A percentile compares a stretch with the other conserved stretches of the same genome.
Evolutionary conservation across 1,139 yeast genomes (phyloP).

Genomic region (Pichia sp.): DNA sequence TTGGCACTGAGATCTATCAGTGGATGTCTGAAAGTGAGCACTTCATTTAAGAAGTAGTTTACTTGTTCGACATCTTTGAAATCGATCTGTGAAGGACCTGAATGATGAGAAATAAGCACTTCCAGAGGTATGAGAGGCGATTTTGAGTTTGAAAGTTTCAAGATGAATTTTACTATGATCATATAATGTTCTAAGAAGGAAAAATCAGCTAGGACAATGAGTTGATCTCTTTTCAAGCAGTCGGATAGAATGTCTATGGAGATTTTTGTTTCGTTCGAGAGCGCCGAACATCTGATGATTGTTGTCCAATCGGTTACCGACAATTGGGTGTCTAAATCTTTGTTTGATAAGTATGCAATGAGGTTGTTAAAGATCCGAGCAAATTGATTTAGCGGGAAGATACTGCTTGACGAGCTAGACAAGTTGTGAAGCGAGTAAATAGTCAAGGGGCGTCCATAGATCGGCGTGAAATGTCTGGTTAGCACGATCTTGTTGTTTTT

Average conservation of each 20-base stretch:
- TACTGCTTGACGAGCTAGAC: neutral
- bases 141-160: slow-evolving; percentile 25
- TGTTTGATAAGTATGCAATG: slow-evolving; percentile 27
- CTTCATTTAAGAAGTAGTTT: slow-evolving; percentile 18
- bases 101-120: slow-evolving; percentile 13
- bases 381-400: slow-evolving; percentile 37
- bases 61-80: slow-evolving; percentile 18
- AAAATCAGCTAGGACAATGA: slow-evolving; percentile 33
- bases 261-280: slow-evolving; percentile 23
- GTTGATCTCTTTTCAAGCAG: slow-evolving; percentile 43
- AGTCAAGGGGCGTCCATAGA: slow-evolving; percentile 28
- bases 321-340: slow-evolving; percentile 24
- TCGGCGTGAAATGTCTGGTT: slow-evolving; percentile 22
- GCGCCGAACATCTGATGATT: slow-evolving; percentile 34
- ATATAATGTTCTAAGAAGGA: slow-evolving; percentile 33
- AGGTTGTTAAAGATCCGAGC: slow-evolving; percentile 31
- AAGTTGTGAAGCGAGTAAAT: slow-evolving; percentile 22
- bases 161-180: slow-evolving; percentile 27
- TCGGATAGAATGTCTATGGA: slow-evolving; percentile 40
- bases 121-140: slow-evolving; percentile 28
- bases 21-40: slow-evolving; percentile 21
- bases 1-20: slow-evolving; percentile 1
- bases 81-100: slow-evolving; percentile 9
- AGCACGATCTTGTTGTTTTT: slow-evolving; percentile 21
- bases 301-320: slow-evolving; percentile 27